These are phyloP conservation scores for Galium porrigens DNA, from an alignment of 305 asterid genomes.

Conservation along the genomic window DNA sequence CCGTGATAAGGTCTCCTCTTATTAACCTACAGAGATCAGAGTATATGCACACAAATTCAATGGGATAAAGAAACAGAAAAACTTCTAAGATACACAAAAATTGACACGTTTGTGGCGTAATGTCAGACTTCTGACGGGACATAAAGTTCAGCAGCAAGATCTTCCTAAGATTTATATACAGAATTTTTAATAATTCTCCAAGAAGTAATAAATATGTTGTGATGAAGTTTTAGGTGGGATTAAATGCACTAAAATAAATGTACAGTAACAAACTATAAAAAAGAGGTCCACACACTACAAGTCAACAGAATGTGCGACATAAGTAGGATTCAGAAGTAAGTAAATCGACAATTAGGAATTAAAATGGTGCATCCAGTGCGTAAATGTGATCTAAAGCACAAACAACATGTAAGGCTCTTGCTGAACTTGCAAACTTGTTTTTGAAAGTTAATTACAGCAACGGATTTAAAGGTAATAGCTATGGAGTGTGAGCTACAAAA, in stretches of 20 bases:
- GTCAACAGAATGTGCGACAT: neutral
- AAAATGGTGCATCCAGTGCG: neutral
- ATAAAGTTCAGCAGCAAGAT: conserved; percentile 2
- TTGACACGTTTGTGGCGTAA: neutral
- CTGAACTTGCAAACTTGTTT: neutral
- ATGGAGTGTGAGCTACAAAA: neutral
- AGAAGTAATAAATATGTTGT: neutral
- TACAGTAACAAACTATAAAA: neutral
- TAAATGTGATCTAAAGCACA: neutral
- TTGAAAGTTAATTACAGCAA: neutral
- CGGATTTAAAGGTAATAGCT: neutral
- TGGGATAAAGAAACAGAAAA: conserved; percentile 5
- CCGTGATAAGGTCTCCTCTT: conserved; percentile 81
- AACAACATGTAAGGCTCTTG: neutral
- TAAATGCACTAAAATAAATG: neutral
- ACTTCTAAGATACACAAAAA: neutral
- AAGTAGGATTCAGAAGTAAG: neutral
- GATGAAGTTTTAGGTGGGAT: neutral
- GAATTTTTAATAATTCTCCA: neutral
- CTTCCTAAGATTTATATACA: too few species aligned
- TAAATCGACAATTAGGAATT: neutral
- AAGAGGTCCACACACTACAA: neutral
- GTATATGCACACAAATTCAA: conserved; percentile 7
- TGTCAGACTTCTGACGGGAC: neutral
- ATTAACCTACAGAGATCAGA: conserved; percentile 41